A percentile compares a stretch with the other conserved stretches of the same genome.
phyloP scores from a whole-genome alignment of 371 early-diverging fungal genomes.

The Saksenaea vasiformis region DNA sequence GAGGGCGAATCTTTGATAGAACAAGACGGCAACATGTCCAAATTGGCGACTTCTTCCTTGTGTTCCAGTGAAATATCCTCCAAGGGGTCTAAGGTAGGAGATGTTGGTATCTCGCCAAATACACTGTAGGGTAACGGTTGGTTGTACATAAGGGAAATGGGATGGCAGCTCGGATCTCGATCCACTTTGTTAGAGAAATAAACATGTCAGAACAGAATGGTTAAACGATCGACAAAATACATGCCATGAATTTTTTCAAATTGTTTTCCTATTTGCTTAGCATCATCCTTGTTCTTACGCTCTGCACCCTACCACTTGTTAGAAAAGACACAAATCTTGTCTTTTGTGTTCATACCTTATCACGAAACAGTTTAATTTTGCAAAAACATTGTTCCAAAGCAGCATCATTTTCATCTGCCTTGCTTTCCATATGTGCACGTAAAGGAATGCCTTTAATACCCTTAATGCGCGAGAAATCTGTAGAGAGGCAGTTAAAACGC shows the following conservation, averaged over 20 bases:
- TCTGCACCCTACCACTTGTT: constrained; percentile 9
- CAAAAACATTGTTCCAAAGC: constrained; percentile 54
- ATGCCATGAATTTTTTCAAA: constrained; percentile 11
- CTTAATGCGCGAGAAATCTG: constrained; percentile 76
- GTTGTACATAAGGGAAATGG: constrained; percentile 37
- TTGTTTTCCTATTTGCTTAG: constrained; percentile 15
- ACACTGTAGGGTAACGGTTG: constrained; percentile 34
- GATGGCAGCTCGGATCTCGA: constrained; percentile 20
- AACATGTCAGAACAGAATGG: neutral
- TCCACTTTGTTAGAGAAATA: constrained; percentile 15
- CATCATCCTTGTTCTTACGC: constrained; percentile 51
- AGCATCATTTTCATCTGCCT: constrained; percentile 6
- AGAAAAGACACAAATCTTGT: neutral
- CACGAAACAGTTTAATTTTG: constrained; percentile 69
- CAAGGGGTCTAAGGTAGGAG: constrained; percentile 13
- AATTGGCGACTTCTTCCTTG: constrained; percentile 1
- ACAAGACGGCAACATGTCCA: neutral
- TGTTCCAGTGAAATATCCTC: constrained; percentile 9
- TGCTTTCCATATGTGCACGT: constrained; percentile 64
- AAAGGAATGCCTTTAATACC: constrained; percentile 79
- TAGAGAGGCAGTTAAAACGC: constrained; percentile 72
- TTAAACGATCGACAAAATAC: neutral
- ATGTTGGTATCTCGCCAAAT: constrained; percentile 26
- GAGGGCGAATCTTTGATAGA: neutral
- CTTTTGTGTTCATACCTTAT: constrained; percentile 51